phyloP scores from a whole-genome alignment of 495 filamentous ascomycete species.

The Hypoxylon intermedium region DNA sequence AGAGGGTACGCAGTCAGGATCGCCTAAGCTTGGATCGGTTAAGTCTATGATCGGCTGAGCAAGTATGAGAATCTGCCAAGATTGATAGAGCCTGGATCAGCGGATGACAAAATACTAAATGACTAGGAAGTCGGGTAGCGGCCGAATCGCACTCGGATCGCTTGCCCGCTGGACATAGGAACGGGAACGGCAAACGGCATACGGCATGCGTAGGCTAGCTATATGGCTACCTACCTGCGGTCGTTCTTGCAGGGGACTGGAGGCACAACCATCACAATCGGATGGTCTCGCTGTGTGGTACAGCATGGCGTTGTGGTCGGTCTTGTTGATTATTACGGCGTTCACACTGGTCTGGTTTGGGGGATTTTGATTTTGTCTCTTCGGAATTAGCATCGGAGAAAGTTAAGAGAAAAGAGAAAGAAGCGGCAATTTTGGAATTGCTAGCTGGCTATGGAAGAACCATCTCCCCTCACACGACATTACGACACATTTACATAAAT shows the following conservation, averaged over 20 bases:
- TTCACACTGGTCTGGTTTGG: background rate
- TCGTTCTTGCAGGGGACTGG: background rate
- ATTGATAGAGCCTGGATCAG: background rate
- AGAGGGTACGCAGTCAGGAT: slow-evolving; percentile 62
- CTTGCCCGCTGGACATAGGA: background rate
- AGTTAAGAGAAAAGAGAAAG: slow-evolving; percentile 12
- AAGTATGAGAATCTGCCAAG: too few relatives aligned
- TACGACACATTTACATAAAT: too few relatives aligned
- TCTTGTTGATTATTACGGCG: slow-evolving; percentile 23
- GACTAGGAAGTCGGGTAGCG: background rate
- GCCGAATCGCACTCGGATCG: background rate
- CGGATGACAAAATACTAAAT: background rate
- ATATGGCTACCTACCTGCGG: background rate
- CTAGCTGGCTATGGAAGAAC: background rate
- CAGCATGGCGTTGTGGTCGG: slow-evolving; percentile 23
- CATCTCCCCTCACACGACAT: slow-evolving; percentile 25
- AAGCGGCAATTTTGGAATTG: slow-evolving; percentile 2
- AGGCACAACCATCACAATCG: too few relatives aligned
- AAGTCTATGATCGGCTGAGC: slow-evolving; percentile 62
- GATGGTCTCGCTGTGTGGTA: slow-evolving; percentile 19
- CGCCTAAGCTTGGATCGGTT: slow-evolving; percentile 63
- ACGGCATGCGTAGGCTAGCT: background rate
- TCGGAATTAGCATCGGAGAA: background rate
- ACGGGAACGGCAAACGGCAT: background rate
- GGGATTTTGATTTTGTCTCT: background rate